Percentiles rank a stretch among this genome's conserved stretches.
Conservation (phyloP, 371 early-diverging fungal genomes). For the Actinomortierella ambigua region DNA sequence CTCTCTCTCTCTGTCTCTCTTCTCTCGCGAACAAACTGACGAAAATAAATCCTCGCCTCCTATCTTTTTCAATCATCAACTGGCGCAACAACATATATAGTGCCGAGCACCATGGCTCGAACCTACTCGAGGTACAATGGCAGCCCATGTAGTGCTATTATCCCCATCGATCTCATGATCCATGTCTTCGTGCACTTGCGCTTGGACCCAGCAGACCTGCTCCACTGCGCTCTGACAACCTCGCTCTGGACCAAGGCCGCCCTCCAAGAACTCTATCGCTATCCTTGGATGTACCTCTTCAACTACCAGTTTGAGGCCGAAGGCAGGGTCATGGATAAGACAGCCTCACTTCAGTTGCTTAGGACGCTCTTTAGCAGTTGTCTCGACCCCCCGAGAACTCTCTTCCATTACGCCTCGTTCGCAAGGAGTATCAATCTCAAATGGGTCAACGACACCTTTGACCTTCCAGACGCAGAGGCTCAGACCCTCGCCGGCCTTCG, state of each 20-base stretch:
- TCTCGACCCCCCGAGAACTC: constrained; percentile 23
- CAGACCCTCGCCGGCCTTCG: constrained; percentile 36
- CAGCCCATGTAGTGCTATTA: constrained; percentile 9
- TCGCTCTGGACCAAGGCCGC: constrained; percentile 29
- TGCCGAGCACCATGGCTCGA: too few species aligned
- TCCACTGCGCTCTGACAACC: constrained; percentile 34
- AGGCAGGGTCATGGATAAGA: constrained; percentile 37
- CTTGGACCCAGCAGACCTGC: constrained; percentile 26
- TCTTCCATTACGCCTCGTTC: constrained; percentile 36
- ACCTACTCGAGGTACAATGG: neutral
- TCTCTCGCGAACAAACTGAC: too few species aligned
- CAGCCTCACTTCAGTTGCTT: constrained; percentile 36
- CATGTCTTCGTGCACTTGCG: constrained; percentile 39
- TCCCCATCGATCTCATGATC: constrained; percentile 37
- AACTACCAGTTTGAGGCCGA: constrained; percentile 41
- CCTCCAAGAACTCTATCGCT: constrained; percentile 42
- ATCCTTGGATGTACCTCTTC: constrained; percentile 42
- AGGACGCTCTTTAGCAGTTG: constrained; percentile 41
- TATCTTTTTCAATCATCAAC: too few species aligned
- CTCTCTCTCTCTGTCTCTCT: too few species aligned
- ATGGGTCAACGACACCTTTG: constrained; percentile 45
- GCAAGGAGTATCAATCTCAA: constrained; percentile 44
- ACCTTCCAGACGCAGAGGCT: constrained; percentile 37
- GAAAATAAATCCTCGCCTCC: too few species aligned
- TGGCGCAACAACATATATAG: too few species aligned